Percentiles rank a stretch among this genome's conserved stretches.
Evolutionary conservation across 192 early-diverging fungal genomes (phyloP).

Genomic region (Coemansia furcata): DNA sequence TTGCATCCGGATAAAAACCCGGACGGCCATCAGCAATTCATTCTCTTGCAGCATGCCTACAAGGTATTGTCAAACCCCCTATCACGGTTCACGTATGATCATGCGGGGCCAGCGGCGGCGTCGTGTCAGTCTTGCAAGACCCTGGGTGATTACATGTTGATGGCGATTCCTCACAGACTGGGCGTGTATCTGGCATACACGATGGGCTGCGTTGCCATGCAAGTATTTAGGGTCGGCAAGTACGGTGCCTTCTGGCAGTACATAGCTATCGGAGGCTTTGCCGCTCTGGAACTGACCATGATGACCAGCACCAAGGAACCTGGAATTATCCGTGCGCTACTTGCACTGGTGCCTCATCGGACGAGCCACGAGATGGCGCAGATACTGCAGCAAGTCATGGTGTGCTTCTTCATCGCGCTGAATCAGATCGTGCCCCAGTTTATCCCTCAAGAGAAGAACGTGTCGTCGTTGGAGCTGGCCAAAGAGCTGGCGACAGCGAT

Average conservation of each 20-base stretch:
- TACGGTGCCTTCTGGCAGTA: slow-evolving; percentile 50
- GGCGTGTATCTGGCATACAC: slow-evolving; percentile 29
- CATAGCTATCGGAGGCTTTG: slow-evolving; percentile 38
- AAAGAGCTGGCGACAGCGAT: slow-evolving; percentile 19
- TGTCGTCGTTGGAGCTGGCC: slow-evolving; percentile 34
- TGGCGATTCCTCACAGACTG: slow-evolving; percentile 37
- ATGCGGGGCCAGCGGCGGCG: slow-evolving; percentile 60
- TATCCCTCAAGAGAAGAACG: slow-evolving; percentile 35
- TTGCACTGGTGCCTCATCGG: slow-evolving; percentile 36
- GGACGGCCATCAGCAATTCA: slow-evolving; percentile 67
- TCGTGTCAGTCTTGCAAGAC: slow-evolving; percentile 58
- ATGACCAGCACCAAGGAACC: slow-evolving; percentile 33
- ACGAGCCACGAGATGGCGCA: slow-evolving; percentile 45
- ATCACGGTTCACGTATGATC: slow-evolving; percentile 68
- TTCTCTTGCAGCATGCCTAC: slow-evolving; percentile 74
- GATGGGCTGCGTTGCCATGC: slow-evolving; percentile 38
- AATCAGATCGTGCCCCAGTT: slow-evolving; percentile 53
- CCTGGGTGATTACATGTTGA: slow-evolving; percentile 86
- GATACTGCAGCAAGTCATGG: slow-evolving; percentile 42
- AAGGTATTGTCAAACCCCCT: slow-evolving; percentile 68
- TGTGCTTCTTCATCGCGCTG: slow-evolving; percentile 46
- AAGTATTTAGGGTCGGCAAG: slow-evolving; percentile 40
- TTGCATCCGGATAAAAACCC: slow-evolving; percentile 68
- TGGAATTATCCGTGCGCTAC: slow-evolving; percentile 16
- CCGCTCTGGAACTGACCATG: slow-evolving; percentile 42